phyloP scores from a whole-genome alignment of 83 land plant genomes.

The Isoetes engelmannii region DNA sequence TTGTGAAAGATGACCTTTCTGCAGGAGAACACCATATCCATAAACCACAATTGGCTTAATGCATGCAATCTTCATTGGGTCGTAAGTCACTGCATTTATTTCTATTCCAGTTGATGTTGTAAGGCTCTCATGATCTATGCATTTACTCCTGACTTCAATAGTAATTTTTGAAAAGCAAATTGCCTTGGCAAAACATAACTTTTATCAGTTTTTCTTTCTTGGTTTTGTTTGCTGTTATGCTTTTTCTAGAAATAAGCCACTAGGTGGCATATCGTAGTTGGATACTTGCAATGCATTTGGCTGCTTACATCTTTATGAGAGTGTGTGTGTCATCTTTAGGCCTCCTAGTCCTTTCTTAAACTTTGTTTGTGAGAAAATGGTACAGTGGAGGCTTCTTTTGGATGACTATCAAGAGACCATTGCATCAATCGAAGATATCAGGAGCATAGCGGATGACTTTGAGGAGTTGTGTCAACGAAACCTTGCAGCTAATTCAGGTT shows the following conservation, averaged over 20 bases:
- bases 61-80: slow-evolving; percentile 74
- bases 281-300: too few species aligned
- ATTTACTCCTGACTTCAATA: too few species aligned
- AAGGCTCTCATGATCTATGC: too few species aligned
- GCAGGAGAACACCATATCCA: slow-evolving; percentile 85
- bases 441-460: slow-evolving; percentile 71
- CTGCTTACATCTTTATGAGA: too few species aligned
- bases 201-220: too few species aligned
- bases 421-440: slow-evolving; percentile 77
- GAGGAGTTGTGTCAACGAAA: slow-evolving; percentile 82
- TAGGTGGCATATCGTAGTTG: too few species aligned
- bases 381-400: slow-evolving; percentile 71
- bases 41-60: slow-evolving; percentile 96
- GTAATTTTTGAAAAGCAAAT: too few species aligned
- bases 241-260: too few species aligned
- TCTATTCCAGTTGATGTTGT: too few species aligned
- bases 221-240: too few species aligned
- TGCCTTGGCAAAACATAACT: too few species aligned
- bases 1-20: background rate
- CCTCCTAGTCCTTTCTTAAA: background rate
- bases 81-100: slow-evolving; percentile 34
- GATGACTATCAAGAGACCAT: slow-evolving; percentile 64
- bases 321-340: too few species aligned
- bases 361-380: background rate
- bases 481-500: slow-evolving; percentile 87